Evolutionary conservation across 768 basidiomycete species (phyloP), one percentile per base, ranked within the genome.

Genomic region (Vishniacozyma victoriae): DNA sequence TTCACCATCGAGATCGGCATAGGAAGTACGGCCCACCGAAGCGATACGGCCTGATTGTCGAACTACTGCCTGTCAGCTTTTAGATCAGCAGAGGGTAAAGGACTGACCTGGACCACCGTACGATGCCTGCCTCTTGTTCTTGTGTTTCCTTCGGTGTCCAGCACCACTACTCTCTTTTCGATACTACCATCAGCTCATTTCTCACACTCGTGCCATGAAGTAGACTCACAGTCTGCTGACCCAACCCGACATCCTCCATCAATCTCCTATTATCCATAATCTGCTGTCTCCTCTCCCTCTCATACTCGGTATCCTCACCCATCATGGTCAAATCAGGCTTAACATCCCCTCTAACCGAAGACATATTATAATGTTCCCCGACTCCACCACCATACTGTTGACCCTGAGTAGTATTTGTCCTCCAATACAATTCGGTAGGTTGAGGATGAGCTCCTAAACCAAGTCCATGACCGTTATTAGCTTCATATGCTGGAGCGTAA

Each of bases 41-140:
- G 65, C 62, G 41, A 72, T 62, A 4, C 70, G 51, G 6, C 62
- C 57, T 2, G 70, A 72, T 1, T 60, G 37, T 33, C 70, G 68
- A 15, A 64, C 65, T 64, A 18, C n/a, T n/a, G n/a, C n/a, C n/a
- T n/a, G n/a, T n/a, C n/a, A n/a, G n/a, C n/a, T n/a, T n/a, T n/a
- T 14, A 26, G 23, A 18, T 31, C 45, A 55, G 49, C 44, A n/a
- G 29, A 33, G 9, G 29, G 29, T n/a, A 33, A 9, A 13, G 35
- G 22, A 49, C 62, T 54, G 35, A 58, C 62, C 47, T 27, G 48
- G 53, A 19, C 38, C 52, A 25, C 37, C 53, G 15, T 39, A 58
- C 15, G 33, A 27, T 20, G 41, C 26, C 14, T 60, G 46, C 46
- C 54, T 59, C 52, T 53, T 60, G 12, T 46, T 33, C 9, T 9